Evolutionary conservation across 2,329 filamentous ascomycete genomes (phyloP), one percentile per base, ranked within the genome.

Genomic region (Talaromyces sp.): DNA sequence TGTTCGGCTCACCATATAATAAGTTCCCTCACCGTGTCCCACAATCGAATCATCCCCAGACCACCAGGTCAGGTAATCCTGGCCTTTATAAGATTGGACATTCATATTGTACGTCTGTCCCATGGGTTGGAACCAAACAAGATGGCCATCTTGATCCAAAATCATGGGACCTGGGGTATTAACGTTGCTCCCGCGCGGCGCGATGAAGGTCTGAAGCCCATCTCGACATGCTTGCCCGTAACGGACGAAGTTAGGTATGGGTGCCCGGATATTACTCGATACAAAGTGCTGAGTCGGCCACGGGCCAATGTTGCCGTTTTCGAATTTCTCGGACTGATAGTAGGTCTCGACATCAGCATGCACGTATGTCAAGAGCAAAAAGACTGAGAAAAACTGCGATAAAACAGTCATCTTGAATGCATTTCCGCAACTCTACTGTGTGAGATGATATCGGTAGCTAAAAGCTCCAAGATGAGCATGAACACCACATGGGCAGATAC

Each of bases 61-160:
- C 55, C 55, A 63, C 11, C 52, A 63, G 1, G 55, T 58, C 7
- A 63, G 9, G 25, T 50, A 63, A 33, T 46, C 14, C 9, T 63
- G 33, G 23, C 55, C 61, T 25, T 44, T 63, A 55, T 63, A 63
- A 12, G 18, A 42, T 25, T 63, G 61, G 25, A 63, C 28, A 39
- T 63, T 57, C 61, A 58, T 52, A 18, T 50, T 40, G 28, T 56
- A 61, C 11, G 60, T 48, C 40, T 35, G 39, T 3, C 60, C 50
- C 37, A 16, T 23, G 21, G 18, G 18, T 31, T 58, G 18, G 18
- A 44, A 46, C 55, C 61, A 63, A 16, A 63, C 35, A 18, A 63
- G 31, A 63, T 63, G 40, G 12, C 61, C 61, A 23, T 59, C 35
- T 39, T 50, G 42, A 31, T 63, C 61, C 5, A 63, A 55, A n/a